Base-by-base conservation (phyloP, 148 eudicot genomes). In the Fagopyrum homotropicum region DNA sequence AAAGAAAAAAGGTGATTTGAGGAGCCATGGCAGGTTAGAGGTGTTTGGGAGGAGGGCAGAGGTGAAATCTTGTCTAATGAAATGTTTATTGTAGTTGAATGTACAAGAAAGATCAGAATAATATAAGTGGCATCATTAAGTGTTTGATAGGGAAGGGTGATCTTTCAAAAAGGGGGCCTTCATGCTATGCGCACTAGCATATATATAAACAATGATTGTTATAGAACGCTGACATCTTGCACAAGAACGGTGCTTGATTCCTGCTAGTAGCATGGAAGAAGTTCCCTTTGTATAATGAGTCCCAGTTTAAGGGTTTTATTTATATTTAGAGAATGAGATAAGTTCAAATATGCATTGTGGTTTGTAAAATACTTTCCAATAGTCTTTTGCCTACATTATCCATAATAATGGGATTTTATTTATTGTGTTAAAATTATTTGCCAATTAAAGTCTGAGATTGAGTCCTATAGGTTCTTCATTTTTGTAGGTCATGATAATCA, bases 21-120 rank as follows among this genome's bases (percentile, higher is more conserved):
- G 5, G 77, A 72, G 82, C 86, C 97, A 92, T 89, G 80, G 75
- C 17, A 10, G 71, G 71, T 56, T 6, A 56, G 61, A 17, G 61
- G 22, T 5, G 9, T 17, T 57, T 73, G 76, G 15, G 61, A 46
- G 55, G 75, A 50, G 72, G 75, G 48, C 15, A 49, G 74, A 60
- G 75, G 5, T 45, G 72, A 55, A 77, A 47, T 69, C 69, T 64
- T 43, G 14, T 16, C 51, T 12, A 48, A 72, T 79, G 63, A 73
- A 44, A 75, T 78, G 61, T 77, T 76, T 76, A 81, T 51, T 84
- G 88, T 74, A 79, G 80, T 73, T 80, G 63, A 72, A 35, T 35
- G 40, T 35, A 35, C 73, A 82, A 71, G 70, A 81, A 70, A 79
- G 78, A 63, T 73, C 54, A 73, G 82, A 77, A 64, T 79, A 75